Conservation (phyloP, 2,329 filamentous ascomycete genomes). For the Sporothrix variecibatus region DNA sequence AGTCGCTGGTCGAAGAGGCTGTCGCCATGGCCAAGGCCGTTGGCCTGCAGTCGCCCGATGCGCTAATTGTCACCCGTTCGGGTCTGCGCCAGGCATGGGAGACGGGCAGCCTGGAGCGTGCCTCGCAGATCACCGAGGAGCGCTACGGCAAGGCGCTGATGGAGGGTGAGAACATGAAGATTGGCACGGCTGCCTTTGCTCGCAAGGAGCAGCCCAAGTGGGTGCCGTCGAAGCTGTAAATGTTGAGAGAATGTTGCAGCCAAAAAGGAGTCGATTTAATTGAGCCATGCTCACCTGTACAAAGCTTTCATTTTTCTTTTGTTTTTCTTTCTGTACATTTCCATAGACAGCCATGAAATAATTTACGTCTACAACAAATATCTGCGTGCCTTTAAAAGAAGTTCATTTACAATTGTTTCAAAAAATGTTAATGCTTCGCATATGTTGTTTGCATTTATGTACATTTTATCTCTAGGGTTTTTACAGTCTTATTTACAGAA, state of each 20-base stretch:
- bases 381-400: too few species aligned
- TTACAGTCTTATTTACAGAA: neutral
- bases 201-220: constrained; percentile 34
- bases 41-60: constrained; percentile 70
- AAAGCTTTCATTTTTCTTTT: constrained; percentile 1
- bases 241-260: constrained; percentile 22
- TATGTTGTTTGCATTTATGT: neutral
- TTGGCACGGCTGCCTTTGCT: constrained; percentile 36
- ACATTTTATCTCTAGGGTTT: neutral
- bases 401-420: too few species aligned
- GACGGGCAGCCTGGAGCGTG: constrained; percentile 38
- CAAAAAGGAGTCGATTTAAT: too few species aligned
- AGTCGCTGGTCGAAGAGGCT: constrained; percentile 43
- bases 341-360: neutral
- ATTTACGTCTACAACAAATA: too few species aligned
- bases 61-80: constrained; percentile 70
- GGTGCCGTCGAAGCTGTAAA: constrained; percentile 35
- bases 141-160: constrained; percentile 33
- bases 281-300: neutral
- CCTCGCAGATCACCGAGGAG: constrained; percentile 32
- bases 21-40: constrained; percentile 63
- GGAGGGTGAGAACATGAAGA: constrained; percentile 34
- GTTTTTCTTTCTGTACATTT: neutral
- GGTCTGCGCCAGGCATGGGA: constrained; percentile 75
- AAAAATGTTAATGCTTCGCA: too few species aligned